Evolutionary conservation across 179 eudicot genomes (phyloP).

Genomic region (Camellia oleifera): DNA sequence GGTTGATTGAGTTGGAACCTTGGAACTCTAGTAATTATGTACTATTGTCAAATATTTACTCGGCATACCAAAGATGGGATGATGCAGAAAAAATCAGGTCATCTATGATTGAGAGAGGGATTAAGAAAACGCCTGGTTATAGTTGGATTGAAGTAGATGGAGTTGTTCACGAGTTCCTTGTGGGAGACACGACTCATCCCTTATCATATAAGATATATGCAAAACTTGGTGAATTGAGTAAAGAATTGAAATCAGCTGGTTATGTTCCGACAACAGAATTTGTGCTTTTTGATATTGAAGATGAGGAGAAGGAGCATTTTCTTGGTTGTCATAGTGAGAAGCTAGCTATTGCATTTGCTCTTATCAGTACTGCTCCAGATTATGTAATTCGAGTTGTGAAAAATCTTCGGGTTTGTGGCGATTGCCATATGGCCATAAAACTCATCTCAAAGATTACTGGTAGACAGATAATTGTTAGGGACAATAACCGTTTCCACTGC

Average conservation of each 20-base stretch:
- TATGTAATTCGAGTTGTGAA: conserved; percentile 61
- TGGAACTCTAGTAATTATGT: conserved; percentile 65
- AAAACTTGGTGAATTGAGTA: conserved; percentile 50
- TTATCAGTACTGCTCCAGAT: conserved; percentile 41
- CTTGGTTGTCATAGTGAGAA: conserved; percentile 72
- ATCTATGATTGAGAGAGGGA: conserved; percentile 44
- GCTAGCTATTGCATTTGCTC: conserved; percentile 74
- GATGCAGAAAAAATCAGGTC: conserved; percentile 60
- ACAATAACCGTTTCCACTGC: conserved; percentile 59
- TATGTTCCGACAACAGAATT: conserved; percentile 63
- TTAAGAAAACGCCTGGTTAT: conserved; percentile 61
- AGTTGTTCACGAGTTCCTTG: conserved; percentile 66
- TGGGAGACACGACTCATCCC: conserved; percentile 65
- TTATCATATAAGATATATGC: conserved; percentile 46
- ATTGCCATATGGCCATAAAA: conserved; percentile 65
- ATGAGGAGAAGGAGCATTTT: conserved; percentile 65
- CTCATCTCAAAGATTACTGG: conserved; percentile 57
- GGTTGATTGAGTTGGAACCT: conserved; percentile 59
- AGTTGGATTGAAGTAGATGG: conserved; percentile 82
- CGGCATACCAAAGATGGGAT: conserved; percentile 54
- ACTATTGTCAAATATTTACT: conserved; percentile 71
- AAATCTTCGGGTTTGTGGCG: conserved; percentile 66
- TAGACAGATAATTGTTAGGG: conserved; percentile 63
- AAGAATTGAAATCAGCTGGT: conserved; percentile 50
- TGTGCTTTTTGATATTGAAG: conserved; percentile 65